Evolutionary conservation across 495 filamentous ascomycete species (phyloP), one percentile per base, ranked within the genome.

Genomic region (Penicillium bialowiezense): DNA sequence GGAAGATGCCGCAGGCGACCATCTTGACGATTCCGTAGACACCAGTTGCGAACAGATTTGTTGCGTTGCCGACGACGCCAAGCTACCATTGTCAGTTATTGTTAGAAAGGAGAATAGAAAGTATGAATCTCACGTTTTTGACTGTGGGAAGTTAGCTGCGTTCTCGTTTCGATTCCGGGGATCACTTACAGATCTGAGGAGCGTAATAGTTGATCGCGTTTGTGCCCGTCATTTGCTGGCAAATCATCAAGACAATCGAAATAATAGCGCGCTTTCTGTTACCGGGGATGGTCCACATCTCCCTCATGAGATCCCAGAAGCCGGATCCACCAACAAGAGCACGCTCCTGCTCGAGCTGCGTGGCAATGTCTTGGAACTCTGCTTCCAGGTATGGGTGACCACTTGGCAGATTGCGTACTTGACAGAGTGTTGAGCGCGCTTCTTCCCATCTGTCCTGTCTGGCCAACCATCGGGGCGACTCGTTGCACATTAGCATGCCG

Each of bases 161-260:
- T 15, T 37, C 7, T 17, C 3, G 2, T 7, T 15, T 1, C 6
- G 5, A 1, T 9, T 24, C 2, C 2, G 1, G 5, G 5, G 29
- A 3, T 26, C 23, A 70, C 59, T 72, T 62, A 73, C 90, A 90
- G 57, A 91, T 90, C 37, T 80, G 76, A 0, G 87, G 87, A 3
- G 84, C 82, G 62, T 87, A 88, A 61, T 87, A 86, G 60, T 89
- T 89, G 54, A 82, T 82, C 7, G 71, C 81, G 52, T 85, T 85
- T 13, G 78, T 82, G 13, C 77, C 82, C 0, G 83, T 86, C 80
- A 84, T 81, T 58, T 87, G 84, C 65, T 88, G 85, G 65, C 82
- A 87, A 52, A 87, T 53, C 84, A 88, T 87, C 34, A 89, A 74
- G 26, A 76, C 64, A 53, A 83, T 77, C 2, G 62, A 65, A 31